Base-by-base conservation (phyloP, 257 asterid species). In the Petrea volubilis region DNA sequence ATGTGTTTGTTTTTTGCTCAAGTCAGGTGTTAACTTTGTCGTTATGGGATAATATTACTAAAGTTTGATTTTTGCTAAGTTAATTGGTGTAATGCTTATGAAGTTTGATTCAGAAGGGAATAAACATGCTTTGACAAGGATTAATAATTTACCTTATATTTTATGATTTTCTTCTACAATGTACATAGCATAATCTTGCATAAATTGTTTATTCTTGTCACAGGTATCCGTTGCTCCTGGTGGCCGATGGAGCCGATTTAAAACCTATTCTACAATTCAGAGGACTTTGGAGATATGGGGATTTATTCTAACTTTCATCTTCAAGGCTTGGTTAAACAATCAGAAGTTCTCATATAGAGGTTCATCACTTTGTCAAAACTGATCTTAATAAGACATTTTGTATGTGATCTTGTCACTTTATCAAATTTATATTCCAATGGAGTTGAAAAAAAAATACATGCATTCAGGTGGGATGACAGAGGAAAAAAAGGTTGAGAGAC, bases 251-350 rank as follows among this genome's bases (percentile, higher is more conserved):
- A 87, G 82, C 80, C 78, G 96, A 79, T 95, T 92, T 62, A 95
- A 92, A 77, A 95, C 97, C 4, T 94, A 94, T 78, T 94, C 99
- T 15, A 94, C 99, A 24, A 83, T 95, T 68, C 98, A 95, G 75
- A 90, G 99, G 80, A 88, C 97, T 53, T 72, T 95, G 80, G 99
- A 95, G 74, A 95, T 95, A 76, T 95, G 99, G 99, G 98, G 97
- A 66, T 89, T 84, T 82, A 95, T 95, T 68, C 78, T 95, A 21
- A 92, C 86, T 62, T 92, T 95, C 74, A 9, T 92, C 69, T 95
- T 95, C 74, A 88, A 75, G 80, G 88, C 79, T 76, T 95, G 99
- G 99, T 53, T 95, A 71, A 92, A 76, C 81, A 95, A 86, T 76
- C 96, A 85, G 73, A 95, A 95, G 68, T 90, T 95, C 78, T 58